These are phyloP conservation scores for Hypholoma sublateritium DNA, from an alignment of 768 basidiomycete genomes.

Conservation along the genomic window DNA sequence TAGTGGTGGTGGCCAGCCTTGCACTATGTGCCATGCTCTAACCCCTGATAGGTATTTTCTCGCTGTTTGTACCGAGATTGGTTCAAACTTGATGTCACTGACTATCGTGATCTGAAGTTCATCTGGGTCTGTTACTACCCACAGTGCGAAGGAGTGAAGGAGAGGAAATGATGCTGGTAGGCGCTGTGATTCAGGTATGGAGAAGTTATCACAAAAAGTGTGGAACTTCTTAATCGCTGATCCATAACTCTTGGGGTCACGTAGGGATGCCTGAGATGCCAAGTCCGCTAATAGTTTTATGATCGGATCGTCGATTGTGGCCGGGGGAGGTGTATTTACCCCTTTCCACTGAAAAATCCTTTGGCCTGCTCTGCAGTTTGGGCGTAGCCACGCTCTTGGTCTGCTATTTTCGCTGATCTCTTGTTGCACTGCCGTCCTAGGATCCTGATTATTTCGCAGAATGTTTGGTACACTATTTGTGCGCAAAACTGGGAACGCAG, in stretches of 20 bases:
- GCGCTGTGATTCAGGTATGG: conserved; percentile 20
- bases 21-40: conserved; percentile 36
- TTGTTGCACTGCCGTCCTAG: too few species aligned
- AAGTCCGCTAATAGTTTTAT: background rate
- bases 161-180: conserved; percentile 2
- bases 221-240: conserved; percentile 20
- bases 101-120: conserved; percentile 1
- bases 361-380: conserved; percentile 1
- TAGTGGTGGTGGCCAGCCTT: conserved; percentile 36
- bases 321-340: conserved; percentile 25
- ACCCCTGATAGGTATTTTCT: conserved; percentile 35
- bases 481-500: too few species aligned
- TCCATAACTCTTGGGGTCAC: conserved; percentile 6
- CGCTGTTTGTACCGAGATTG: conserved; percentile 22
- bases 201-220: conserved; percentile 19
- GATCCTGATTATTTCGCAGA: too few species aligned
- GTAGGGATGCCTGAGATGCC: conserved; percentile 19
- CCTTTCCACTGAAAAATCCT: conserved; percentile 28
- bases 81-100: conserved; percentile 24
- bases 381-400: background rate
- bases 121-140: conserved; percentile 31
- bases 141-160: conserved; percentile 36
- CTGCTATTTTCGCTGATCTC: background rate
- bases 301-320: conserved; percentile 17
- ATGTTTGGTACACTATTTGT: too few species aligned